Conservation (phyloP, 208 protist genomes). For the Porcisia hertigi region DNA sequence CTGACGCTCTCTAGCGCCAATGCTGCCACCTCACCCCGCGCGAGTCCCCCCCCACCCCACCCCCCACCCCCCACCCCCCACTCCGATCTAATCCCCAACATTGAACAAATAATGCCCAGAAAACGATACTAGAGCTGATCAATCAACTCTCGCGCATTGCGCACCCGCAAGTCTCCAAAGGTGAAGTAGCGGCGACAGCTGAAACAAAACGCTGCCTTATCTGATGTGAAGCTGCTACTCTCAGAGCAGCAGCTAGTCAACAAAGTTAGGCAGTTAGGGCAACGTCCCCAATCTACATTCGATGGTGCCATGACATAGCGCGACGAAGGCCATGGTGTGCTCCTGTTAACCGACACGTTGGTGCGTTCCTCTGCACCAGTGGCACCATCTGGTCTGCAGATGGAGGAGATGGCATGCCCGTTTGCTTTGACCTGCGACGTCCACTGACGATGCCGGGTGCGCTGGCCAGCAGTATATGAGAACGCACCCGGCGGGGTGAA, state of each 20-base stretch:
- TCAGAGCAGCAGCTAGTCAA: slow-evolving; percentile 44
- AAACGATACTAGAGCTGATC: slow-evolving; percentile 1
- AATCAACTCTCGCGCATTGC: slow-evolving; percentile 22
- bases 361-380: slow-evolving; percentile 7
- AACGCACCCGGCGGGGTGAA: slow-evolving; percentile 27
- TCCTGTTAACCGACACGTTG: slow-evolving; percentile 18
- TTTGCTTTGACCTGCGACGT: slow-evolving; percentile 1
- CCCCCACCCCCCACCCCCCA: neutral
- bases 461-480: slow-evolving; percentile 19
- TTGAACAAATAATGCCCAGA: no score
- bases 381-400: neutral
- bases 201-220: slow-evolving; percentile 81
- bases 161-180: slow-evolving; percentile 55
- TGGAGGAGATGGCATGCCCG: slow-evolving; percentile 18
- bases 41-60: neutral
- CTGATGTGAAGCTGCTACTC: slow-evolving; percentile 19
- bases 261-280: slow-evolving; percentile 62
- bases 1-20: neutral
- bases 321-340: slow-evolving; percentile 25
- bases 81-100: neutral
- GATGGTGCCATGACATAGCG: slow-evolving; percentile 27
- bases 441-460: slow-evolving; percentile 14
- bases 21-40: neutral
- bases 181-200: slow-evolving; percentile 77
- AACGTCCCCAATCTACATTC: slow-evolving; percentile 55